Conservation (phyloP, 805 yeast species). For the Jamesozyma piceae region DNA sequence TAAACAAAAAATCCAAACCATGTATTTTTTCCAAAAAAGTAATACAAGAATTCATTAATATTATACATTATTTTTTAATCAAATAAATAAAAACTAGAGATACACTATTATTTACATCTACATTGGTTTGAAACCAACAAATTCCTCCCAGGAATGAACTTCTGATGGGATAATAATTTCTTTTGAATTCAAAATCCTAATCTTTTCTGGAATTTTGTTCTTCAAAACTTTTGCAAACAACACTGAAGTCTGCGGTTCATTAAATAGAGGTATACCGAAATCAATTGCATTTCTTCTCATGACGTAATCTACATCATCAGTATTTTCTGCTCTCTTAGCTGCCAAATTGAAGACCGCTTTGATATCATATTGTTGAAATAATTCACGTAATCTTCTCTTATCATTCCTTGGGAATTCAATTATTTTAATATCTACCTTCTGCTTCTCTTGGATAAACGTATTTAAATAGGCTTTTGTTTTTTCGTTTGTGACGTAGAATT, state of each 20-base stretch:
- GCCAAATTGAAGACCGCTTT: conserved; percentile 90
- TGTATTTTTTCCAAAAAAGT: too few relatives aligned
- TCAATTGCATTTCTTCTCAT: conserved; percentile 99
- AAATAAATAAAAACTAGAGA: too few relatives aligned
- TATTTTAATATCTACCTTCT: conserved; percentile 37
- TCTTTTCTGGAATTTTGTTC: conserved; percentile 48
- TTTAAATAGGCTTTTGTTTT: conserved; percentile 63
- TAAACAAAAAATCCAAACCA: too few relatives aligned
- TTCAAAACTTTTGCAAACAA: conserved; percentile 78
- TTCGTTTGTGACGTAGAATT: conserved; percentile 66
- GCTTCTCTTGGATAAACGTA: conserved; percentile 33
- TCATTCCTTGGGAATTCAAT: conserved; percentile 90
- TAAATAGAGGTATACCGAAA: conserved; percentile 90
- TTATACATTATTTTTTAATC: too few relatives aligned
- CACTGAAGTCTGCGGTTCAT: conserved; percentile 88
- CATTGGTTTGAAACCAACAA: conserved; percentile 87
- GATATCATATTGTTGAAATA: conserved; percentile 79
- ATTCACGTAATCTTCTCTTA: conserved; percentile 86
- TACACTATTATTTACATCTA: too few relatives aligned
- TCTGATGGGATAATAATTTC: conserved; percentile 65
- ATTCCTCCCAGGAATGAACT: conserved; percentile 94
- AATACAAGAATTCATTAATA: too few relatives aligned
- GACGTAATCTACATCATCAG: conserved; percentile 82
- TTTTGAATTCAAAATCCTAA: conserved; percentile 39
- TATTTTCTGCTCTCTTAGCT: conserved; percentile 73